Conservation (phyloP, 495 filamentous ascomycete species). For the Aspergillus panamensis region DNA sequence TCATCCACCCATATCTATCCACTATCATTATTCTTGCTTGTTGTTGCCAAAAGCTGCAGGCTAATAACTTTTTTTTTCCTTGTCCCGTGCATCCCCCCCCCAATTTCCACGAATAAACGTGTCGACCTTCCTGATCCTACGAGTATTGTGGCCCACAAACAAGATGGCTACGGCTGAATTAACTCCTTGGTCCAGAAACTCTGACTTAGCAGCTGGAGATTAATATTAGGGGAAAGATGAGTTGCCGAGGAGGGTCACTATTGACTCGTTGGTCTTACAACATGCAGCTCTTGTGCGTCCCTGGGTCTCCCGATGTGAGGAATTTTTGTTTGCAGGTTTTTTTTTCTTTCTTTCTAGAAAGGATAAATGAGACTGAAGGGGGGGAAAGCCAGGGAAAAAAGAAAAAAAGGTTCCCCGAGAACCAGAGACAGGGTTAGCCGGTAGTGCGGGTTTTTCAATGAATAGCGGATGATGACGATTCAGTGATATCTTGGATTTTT, state of each 20-base stretch:
- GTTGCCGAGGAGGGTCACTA: neutral
- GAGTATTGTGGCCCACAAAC: slow-evolving; percentile 4
- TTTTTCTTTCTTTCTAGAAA: neutral
- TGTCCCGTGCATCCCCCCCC: neutral
- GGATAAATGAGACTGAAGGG: no score
- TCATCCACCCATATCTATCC: no score
- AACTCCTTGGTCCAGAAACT: no score
- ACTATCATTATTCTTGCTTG: neutral
- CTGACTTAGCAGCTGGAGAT: neutral
- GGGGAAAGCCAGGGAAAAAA: no score
- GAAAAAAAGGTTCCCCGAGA: no score
- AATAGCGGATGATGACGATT: neutral
- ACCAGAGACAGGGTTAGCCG: no score
- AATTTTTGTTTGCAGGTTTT: neutral
- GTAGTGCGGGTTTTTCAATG: neutral
- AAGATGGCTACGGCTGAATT: neutral
- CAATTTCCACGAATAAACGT: slow-evolving; percentile 13
- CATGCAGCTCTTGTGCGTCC: slow-evolving; percentile 6
- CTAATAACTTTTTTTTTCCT: neutral
- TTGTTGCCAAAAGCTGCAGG: neutral
- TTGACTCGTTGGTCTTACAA: slow-evolving; percentile 7
- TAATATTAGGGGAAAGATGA: neutral
- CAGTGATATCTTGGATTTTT: slow-evolving; percentile 2
- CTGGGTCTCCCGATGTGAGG: slow-evolving; percentile 5
- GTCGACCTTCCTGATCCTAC: neutral